A percentile compares a stretch with the other conserved stretches of the same genome.
Evolutionary conservation across 2,329 filamentous ascomycete genomes (phyloP).

Genomic region (Fusarium devonianum): DNA sequence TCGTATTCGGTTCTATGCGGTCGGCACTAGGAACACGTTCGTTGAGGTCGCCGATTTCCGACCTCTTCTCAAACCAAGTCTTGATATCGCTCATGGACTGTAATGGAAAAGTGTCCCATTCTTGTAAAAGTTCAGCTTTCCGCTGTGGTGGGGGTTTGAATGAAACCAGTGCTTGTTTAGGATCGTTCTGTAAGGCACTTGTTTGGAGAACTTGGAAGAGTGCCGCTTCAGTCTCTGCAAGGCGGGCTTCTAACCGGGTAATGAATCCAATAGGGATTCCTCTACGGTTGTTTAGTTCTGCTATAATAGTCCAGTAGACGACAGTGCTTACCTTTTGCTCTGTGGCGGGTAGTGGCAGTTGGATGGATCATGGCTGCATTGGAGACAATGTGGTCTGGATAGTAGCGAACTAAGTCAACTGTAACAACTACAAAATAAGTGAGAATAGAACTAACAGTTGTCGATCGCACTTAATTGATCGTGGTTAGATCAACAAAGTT

Average conservation of each 20-base stretch:
- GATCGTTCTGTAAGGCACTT: background rate
- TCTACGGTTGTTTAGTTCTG: slow-evolving; percentile 20
- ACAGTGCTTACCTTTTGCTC: slow-evolving; percentile 44
- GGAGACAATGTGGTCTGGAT: slow-evolving; percentile 41
- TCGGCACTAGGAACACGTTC: background rate
- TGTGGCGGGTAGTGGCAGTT: slow-evolving; percentile 46
- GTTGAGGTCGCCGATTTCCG: background rate
- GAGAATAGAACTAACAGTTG: slow-evolving; percentile 20
- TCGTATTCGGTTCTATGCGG: background rate
- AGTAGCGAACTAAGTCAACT: background rate
- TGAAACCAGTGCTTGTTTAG: background rate
- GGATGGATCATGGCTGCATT: slow-evolving; percentile 42
- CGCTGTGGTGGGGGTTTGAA: slow-evolving; percentile 23
- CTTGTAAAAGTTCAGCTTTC: slow-evolving; percentile 41
- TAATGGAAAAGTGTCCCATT: slow-evolving; percentile 42
- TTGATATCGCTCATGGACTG: slow-evolving; percentile 24
- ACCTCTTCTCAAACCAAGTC: slow-evolving; percentile 32
- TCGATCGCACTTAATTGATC: slow-evolving; percentile 30
- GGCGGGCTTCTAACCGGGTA: slow-evolving; percentile 48
- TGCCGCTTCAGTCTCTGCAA: slow-evolving; percentile 45
- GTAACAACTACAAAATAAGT: rapidly evolving
- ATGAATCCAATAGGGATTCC: slow-evolving; percentile 51
- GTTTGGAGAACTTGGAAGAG: slow-evolving; percentile 37
- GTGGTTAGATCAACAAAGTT: slow-evolving; percentile 1
- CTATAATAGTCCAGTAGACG: background rate